These are phyloP conservation scores for Lactifluus pinguis DNA, from an alignment of 768 basidiomycete species.

Conservation along the genomic window DNA sequence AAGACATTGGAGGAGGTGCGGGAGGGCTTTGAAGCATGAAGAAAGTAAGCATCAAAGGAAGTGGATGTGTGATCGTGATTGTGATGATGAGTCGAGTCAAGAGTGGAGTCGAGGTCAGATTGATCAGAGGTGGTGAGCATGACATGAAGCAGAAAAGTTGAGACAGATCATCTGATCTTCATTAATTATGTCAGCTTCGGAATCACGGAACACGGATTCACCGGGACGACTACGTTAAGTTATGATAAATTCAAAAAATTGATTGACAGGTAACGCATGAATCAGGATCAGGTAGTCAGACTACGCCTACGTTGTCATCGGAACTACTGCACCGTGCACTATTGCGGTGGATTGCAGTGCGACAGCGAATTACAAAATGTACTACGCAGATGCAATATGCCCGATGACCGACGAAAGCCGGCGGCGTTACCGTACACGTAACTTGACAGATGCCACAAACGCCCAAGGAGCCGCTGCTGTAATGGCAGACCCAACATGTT, in stretches of 20 bases:
- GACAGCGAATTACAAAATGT: background rate
- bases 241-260: too few relatives aligned
- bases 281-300: too few relatives aligned
- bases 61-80: constrained; percentile 32
- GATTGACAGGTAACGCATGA: too few relatives aligned
- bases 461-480: background rate
- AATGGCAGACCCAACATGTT: background rate
- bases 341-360: background rate
- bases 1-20: constrained; percentile 77
- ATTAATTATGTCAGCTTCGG: background rate
- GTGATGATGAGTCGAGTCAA: constrained; percentile 13
- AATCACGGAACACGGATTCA: too few relatives aligned
- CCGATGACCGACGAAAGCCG: background rate
- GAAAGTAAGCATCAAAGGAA: constrained; percentile 83
- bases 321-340: background rate
- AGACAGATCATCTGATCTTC: too few relatives aligned
- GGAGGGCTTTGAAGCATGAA: constrained; percentile 46
- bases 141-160: too few relatives aligned
- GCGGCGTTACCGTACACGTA: background rate
- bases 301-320: background rate
- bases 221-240: too few relatives aligned
- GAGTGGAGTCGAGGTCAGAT: constrained; percentile 10
- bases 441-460: background rate
- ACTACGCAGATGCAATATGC: background rate
- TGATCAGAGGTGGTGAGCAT: background rate